Evolutionary conservation across 208 protist species (phyloP), one percentile per base, ranked within the genome.

Genomic region (Leishmania gerbilli): DNA sequence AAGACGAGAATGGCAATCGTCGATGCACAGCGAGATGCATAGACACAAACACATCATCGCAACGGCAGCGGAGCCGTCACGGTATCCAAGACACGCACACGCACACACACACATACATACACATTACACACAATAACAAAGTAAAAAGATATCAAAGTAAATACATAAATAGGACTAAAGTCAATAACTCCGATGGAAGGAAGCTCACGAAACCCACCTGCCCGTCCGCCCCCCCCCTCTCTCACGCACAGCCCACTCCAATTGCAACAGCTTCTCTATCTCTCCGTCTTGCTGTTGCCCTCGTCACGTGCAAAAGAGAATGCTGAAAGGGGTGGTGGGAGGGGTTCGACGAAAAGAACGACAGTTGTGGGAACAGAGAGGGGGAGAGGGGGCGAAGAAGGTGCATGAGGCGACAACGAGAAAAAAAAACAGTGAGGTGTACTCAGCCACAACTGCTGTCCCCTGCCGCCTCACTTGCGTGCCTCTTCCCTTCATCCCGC

Each of bases 101-200:
- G 9, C 17, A 62, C 3, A 24, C 17, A 34, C 45, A 34, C 7
- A 56, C 68, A 53, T 1, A 40, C 27, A 76, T 13, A 45, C n/a
- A 15, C 27, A 56, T 77, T 74, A 31, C 42, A 71, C 7, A 45
- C n/a, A 76, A 56, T n/a, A 49, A 67, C 45, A 65, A 64, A 40
- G 75, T 51, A 31, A 67, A 8, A 37, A n/a, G 31, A 65, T n/a
- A 51, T 65, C 34, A 64, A 74, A 62, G 40, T 47, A 80, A 45
- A 71, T 17, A 42, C 31, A 64, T 64, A 31, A 62, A 4, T 0
- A 42, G 3, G 15, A 11, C 19, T n/a, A 69, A 42, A 21, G 6
- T 21, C 15, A 69, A 42, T 21, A 69, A n/a, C 27, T 11, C 15
- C 4, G 34, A 69, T 42, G 17, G 6, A 69, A 21, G 42, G 60